A percentile compares a stretch with the other conserved stretches of the same genome.
These are phyloP conservation scores for Cinnamomum micranthum DNA, from an alignment of 164 flowering plant genomes.

Conservation along the genomic window DNA sequence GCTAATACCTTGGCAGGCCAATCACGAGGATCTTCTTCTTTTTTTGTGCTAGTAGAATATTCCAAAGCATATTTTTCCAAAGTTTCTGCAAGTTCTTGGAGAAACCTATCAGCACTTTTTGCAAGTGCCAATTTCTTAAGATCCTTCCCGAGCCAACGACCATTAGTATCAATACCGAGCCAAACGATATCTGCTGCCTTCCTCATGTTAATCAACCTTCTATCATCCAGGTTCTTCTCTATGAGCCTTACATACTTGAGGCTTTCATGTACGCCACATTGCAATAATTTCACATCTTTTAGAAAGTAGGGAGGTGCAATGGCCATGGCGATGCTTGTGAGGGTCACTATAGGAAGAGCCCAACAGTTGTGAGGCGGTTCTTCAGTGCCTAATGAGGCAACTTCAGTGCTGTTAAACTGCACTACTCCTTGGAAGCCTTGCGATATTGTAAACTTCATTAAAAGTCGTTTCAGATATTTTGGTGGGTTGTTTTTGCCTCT, in stretches of 20 bases:
- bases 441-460: conserved; percentile 29
- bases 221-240: conserved; percentile 31
- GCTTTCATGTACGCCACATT: conserved; percentile 36
- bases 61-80: conserved; percentile 29
- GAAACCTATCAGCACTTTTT: conserved; percentile 30
- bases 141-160: conserved; percentile 48
- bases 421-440: conserved; percentile 21
- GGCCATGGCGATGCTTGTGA: conserved; percentile 39
- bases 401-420: conserved; percentile 38
- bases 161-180: conserved; percentile 45
- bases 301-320: conserved; percentile 43
- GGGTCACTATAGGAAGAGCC: conserved; percentile 63
- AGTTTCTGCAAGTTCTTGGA: conserved; percentile 29
- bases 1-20: conserved; percentile 48
- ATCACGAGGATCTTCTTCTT: conserved; percentile 3
- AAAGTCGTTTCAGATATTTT: conserved; percentile 35
- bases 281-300: conserved; percentile 11
- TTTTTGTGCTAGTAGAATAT: conserved; percentile 10
- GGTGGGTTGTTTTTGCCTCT: conserved; percentile 38
- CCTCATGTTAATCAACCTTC: conserved; percentile 23
- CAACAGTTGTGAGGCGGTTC: conserved; percentile 52
- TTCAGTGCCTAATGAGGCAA: conserved; percentile 26
- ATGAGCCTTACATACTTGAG: conserved; percentile 32
- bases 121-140: conserved; percentile 34
- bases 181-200: conserved; percentile 54